Evolutionary conservation across 768 basidiomycete species (phyloP).

Genomic region (Podaxis sp.): DNA sequence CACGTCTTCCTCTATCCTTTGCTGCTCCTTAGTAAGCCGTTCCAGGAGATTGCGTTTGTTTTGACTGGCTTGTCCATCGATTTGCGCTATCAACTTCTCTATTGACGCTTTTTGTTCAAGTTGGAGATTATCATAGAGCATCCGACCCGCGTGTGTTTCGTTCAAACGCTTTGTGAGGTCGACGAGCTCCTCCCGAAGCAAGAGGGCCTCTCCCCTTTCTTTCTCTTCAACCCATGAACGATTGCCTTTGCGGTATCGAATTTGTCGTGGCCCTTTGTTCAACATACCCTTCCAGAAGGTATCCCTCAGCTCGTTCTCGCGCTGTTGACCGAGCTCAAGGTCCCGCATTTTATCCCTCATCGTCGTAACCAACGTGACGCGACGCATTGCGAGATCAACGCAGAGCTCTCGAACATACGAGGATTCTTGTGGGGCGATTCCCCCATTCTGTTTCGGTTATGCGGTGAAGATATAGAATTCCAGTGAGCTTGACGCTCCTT

Average conservation of each 20-base stretch:
- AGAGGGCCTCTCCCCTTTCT: not conserved
- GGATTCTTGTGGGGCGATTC: constrained; percentile 49
- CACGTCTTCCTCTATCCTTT: not conserved
- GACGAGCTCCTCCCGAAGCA: constrained; percentile 6
- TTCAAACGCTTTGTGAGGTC: not conserved
- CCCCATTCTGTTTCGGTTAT: constrained; percentile 32
- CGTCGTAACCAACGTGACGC: constrained; percentile 49
- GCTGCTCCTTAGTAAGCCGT: not conserved
- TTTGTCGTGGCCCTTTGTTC: not conserved
- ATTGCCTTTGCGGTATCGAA: not conserved
- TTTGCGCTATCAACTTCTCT: not conserved
- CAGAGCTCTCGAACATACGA: constrained; percentile 52
- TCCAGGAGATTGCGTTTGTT: not conserved
- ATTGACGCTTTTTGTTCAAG: not conserved
- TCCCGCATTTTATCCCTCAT: constrained; percentile 42
- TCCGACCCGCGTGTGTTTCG: constrained; percentile 3
- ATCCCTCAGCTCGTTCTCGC: constrained; percentile 14
- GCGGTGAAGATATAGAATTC: constrained; percentile 12
- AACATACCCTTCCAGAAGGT: constrained; percentile 17
- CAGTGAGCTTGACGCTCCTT: constrained; percentile 16
- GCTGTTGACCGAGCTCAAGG: not conserved
- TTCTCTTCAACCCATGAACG: not conserved
- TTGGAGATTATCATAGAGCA: constrained; percentile 1
- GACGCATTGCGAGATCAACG: constrained; percentile 42
- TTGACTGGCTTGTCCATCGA: not conserved